Evolutionary conservation across 331 rosid species (phyloP), one percentile per base, ranked within the genome.

Genomic region (Telfairia occidentalis): DNA sequence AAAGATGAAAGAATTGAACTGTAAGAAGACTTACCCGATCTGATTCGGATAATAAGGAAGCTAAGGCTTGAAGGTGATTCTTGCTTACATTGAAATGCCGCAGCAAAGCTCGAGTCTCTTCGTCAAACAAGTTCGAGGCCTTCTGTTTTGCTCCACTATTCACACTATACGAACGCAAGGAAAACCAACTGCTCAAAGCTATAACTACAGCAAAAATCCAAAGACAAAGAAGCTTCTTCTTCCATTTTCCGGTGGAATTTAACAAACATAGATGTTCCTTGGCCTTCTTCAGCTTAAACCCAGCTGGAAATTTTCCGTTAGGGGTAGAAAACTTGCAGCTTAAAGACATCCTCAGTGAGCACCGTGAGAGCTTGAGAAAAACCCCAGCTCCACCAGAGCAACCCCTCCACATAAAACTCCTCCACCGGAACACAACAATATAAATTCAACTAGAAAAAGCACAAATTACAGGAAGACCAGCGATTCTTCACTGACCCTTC

Each of bases 21-120:
- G 46, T 13, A 80, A 7, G 50, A 78, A 74, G 30, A 63, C 63
- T 70, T 69, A 95, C 99, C 97, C 90, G 97, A 92, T 95, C 99
- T 78, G 97, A 89, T 86, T 79, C 83, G 34, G 87, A 81, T 79
- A 92, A 83, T 32, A 76, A 65, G 76, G 97, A 83, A 71, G 85
- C 84, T 75, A 92, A 83, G 53, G 84, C 87, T 26, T 79, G 90
- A 85, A 90, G 86, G 76, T 86, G 90, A 71, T 85, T 79, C 66
- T 79, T 85, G 89, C 90, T 92, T 64, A 90, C 85, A 84, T 95
- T 95, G 82, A 86, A 82, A 81, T 83, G 86, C 30, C 82, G 90
- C 53, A 87, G 82, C 86, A 88, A 84, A 77, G 79, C 60, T 82
- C 82, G 78, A 81, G 90, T 74, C 60, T 84, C 85, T 78, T 72